Evolutionary conservation across 495 filamentous ascomycete genomes (phyloP), one percentile per base, ranked within the genome.

Genomic region (Sordaria brevicollis): DNA sequence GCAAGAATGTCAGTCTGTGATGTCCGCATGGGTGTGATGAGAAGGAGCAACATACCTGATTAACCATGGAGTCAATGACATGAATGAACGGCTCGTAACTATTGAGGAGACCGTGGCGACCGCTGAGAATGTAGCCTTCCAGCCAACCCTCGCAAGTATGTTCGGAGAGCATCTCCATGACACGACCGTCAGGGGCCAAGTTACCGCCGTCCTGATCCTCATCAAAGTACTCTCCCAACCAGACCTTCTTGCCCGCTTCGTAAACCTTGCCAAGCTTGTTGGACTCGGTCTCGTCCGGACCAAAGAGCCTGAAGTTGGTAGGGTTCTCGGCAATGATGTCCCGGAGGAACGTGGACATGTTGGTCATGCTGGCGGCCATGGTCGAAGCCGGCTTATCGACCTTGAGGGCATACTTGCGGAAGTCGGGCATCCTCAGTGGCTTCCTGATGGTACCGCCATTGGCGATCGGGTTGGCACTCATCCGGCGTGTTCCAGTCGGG

Each of bases 71-170:
- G 75, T 92, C 90, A 73, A 92, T 91, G 74, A 92, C 86, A 73
- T 92, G 90, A 70, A 92, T 89, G 76, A 92, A 92, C 0, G 90
- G 89, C 75, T 92, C 89, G 80, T 92, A 92, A 79, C 86, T 88
- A 81, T 92, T 92, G 37, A 92, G 83, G 49, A 92, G 77, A 21
- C 90, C 89, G 73, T 92, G 89, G 4, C 89, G 83, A 15, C 90
- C 90, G 43, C 84, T 89, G 6, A 92, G 87, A 70, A 90, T 79
- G 74, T 91, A 92, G 13, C 89, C 90, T 79, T 92, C 90, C 35
- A 92, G 81, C 90, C 89, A 92, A 35, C 90, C 90, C 80, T 92
- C 90, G 72, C 86, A 87, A 17, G 89, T 92, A 75, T 92, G 90
- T 76, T 92, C 89, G 13, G 86, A 89, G 35, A 92, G 84, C 74